phyloP scores from a whole-genome alignment of 352 stramenopile species.

The Phytophthora idaei region DNA sequence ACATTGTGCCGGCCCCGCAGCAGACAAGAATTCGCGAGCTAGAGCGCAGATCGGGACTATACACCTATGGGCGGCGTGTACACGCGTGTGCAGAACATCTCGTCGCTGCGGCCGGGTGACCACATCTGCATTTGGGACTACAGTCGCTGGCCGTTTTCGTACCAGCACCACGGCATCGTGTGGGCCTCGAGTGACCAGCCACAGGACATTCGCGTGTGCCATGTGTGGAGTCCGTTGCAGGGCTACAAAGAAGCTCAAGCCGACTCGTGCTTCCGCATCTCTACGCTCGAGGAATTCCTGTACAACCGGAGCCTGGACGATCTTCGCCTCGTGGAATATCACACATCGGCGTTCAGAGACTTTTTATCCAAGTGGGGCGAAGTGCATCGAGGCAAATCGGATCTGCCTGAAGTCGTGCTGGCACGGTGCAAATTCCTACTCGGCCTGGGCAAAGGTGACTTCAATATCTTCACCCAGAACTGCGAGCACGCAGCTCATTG shows the following conservation, averaged over 20 bases:
- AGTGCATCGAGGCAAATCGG: conserved; percentile 71
- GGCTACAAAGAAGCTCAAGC: conserved; percentile 61
- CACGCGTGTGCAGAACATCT: conserved; percentile 59
- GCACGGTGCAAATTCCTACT: conserved; percentile 78
- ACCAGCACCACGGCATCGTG: conserved; percentile 81
- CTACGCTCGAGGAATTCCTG: conserved; percentile 73
- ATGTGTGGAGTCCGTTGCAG: conserved; percentile 74
- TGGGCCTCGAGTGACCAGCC: conserved; percentile 56
- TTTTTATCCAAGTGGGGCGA: conserved; percentile 74
- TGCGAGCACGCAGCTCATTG: conserved; percentile 83
- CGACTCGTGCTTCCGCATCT: conserved; percentile 81
- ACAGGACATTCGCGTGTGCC: conserved; percentile 63
- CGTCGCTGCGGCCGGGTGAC: conserved; percentile 68
- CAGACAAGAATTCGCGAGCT: conserved; percentile 13
- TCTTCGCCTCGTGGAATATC: conserved; percentile 75
- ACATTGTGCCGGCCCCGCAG: background rate
- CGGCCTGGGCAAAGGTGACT: conserved; percentile 69
- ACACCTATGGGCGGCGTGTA: conserved; percentile 64
- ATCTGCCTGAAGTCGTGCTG: conserved; percentile 76
- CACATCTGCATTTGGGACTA: conserved; percentile 82
- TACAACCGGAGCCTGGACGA: conserved; percentile 54
- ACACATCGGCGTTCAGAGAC: conserved; percentile 70
- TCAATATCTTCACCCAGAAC: conserved; percentile 85
- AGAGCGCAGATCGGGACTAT: background rate
- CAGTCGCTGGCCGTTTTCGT: conserved; percentile 76